phyloP scores from a whole-genome alignment of 169 alveolate genomes.

The Miamiensis avidus region DNA sequence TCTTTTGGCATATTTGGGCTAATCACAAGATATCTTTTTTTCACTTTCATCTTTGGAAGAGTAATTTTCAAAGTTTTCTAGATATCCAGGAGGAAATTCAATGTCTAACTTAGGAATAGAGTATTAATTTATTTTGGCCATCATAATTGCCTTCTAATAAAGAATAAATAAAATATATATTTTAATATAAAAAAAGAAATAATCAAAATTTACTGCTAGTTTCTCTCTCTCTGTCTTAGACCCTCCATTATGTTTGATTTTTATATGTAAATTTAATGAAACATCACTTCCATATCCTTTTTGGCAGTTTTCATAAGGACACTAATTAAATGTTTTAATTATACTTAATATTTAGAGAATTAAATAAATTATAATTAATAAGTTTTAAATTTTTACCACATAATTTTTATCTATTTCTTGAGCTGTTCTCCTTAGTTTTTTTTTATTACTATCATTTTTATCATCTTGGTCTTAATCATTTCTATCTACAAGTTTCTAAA shows the following conservation, averaged over 20 bases:
- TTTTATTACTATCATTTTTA: too few relatives aligned
- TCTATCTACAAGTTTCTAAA: too few relatives aligned
- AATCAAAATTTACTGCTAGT: slow-evolving; percentile 46
- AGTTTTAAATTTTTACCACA: too few relatives aligned
- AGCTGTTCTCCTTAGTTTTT: too few relatives aligned
- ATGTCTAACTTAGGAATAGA: slow-evolving; percentile 47
- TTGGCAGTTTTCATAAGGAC: slow-evolving; percentile 69
- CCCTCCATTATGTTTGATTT: slow-evolving; percentile 76
- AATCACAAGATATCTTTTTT: too few relatives aligned
- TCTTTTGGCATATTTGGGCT: too few relatives aligned
- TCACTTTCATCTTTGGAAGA: background rate
- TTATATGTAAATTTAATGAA: slow-evolving; percentile 77
- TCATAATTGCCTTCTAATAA: slow-evolving; percentile 49
- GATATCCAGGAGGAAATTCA: slow-evolving; percentile 70
- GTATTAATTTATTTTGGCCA: slow-evolving; percentile 50
- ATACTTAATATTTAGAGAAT: too few relatives aligned
- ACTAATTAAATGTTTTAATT: slow-evolving; percentile 17
- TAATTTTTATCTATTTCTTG: background rate
- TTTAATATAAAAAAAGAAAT: slow-evolving; percentile 14
- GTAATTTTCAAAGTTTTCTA: slow-evolving; percentile 32
- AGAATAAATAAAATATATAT: background rate
- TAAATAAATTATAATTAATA: too few relatives aligned
- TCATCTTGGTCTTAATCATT: too few relatives aligned
- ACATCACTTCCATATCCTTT: slow-evolving; percentile 78
- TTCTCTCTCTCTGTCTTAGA: slow-evolving; percentile 69